Conservation (phyloP, 352 stramenopile genomes). For the Salisapilia sapeloensis region DNA sequence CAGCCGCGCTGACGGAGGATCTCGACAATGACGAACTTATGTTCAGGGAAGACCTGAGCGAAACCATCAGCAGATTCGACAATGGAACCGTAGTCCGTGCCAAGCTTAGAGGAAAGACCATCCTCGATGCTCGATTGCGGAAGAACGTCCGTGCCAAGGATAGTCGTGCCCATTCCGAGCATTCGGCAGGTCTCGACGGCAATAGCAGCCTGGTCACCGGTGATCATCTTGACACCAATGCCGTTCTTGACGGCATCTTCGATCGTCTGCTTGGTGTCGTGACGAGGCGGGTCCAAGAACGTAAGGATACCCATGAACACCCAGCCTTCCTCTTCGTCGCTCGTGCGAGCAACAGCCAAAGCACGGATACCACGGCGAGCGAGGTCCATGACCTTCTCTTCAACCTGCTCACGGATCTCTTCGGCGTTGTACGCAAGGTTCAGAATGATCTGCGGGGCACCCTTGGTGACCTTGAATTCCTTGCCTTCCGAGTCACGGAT, state of each 20-base stretch:
- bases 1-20: constrained; percentile 64
- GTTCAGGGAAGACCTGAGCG: constrained; percentile 83
- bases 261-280: constrained; percentile 91
- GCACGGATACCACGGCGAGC: constrained; percentile 76
- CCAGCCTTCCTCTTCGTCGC: constrained; percentile 68
- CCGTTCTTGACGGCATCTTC: constrained; percentile 79
- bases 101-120: constrained; percentile 28
- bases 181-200: constrained; percentile 85
- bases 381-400: constrained; percentile 81
- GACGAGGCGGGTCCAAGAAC: constrained; percentile 90
- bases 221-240: constrained; percentile 95
- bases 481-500: constrained; percentile 59
- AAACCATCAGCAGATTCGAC: constrained; percentile 90
- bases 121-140: constrained; percentile 40
- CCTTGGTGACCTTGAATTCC: constrained; percentile 90
- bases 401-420: constrained; percentile 71
- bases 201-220: constrained; percentile 89
- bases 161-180: constrained; percentile 83
- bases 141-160: constrained; percentile 64
- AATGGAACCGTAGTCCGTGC: constrained; percentile 54
- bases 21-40: constrained; percentile 87
- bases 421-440: constrained; percentile 51
- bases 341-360: constrained; percentile 74
- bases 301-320: constrained; percentile 90
- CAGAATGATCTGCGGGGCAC: constrained; percentile 87